Base-by-base conservation (phyloP, 371 early-diverging fungal species). In the Nosema granulosis region DNA sequence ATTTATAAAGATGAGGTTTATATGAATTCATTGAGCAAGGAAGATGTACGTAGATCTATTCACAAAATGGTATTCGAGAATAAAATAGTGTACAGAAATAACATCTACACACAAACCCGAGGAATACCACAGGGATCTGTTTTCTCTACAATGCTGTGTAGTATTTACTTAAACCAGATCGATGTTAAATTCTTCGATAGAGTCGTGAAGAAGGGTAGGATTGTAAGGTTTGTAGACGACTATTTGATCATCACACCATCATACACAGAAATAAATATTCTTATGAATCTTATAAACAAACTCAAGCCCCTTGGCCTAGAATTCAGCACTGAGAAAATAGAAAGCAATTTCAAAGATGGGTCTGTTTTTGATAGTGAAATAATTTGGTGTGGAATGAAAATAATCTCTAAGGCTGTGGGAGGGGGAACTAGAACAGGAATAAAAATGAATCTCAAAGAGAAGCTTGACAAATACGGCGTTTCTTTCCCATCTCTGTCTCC, bases 101-200 rank as follows among this genome's bases (percentile, higher is more conserved):
- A 66, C 24, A 12, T 56, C 18, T 83, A 74, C 49, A 75, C 35
- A 50, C 65, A 62, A 31, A 75, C 18, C 28, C 67, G 56, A 50
- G 83, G 83, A 57, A 74, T 83, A 34, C 80, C 83, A 32, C 83
- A 83, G 70, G 83, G 83, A 20, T 77, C 62, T 54, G 51, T 77
- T n/a, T 13, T 80, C 29, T 80, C 80, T 28, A 58, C 78, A 9
- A 18, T 80, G 3, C 13, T 83, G 20, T 80, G 83, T 62, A 49
- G 32, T 43, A 13, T 80, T 1, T 83, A 83, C 66, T 78, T 37
- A 35, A 22, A 34, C 1, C 49, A 65, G 6, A 34, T 80, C 13
- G 80, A 83, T 67, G 50, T 68, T 32, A 54, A 68, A 12, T 74
- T 71, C 67, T 80, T 83, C 43, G 62, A 80, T 52, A 32, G 43